Percentiles rank a stretch among this genome's conserved stretches.
Evolutionary conservation across 371 early-diverging fungal species (phyloP).

Genomic region (Zychaea mexicana): DNA sequence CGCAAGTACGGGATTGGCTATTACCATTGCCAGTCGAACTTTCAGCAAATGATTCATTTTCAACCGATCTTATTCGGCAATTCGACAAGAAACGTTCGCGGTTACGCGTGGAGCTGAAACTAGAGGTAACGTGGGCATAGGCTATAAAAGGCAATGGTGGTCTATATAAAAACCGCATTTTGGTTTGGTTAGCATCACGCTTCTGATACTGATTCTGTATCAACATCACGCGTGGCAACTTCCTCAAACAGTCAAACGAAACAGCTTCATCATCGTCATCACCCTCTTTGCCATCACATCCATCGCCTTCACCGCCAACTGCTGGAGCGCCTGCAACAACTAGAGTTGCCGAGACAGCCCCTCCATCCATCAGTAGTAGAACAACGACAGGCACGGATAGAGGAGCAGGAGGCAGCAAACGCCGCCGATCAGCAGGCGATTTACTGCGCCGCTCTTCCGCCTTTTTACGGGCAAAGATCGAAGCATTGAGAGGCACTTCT

Average conservation of each 20-base stretch:
- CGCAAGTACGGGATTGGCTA: conserved; percentile 14
- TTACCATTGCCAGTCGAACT: conserved; percentile 13
- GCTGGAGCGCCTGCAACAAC: not conserved
- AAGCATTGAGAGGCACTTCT: conserved; percentile 24
- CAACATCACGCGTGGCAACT: not conserved
- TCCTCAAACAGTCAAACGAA: not conserved
- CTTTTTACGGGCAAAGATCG: conserved; percentile 42
- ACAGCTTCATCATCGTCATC: not conserved
- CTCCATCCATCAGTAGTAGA: not conserved
- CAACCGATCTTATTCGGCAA: conserved; percentile 38
- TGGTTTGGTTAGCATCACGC: not conserved
- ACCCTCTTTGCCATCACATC: not conserved
- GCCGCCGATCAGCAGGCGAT: conserved; percentile 42
- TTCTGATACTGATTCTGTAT: conserved; percentile 1
- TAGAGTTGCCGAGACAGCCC: not conserved
- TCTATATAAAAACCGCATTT: not conserved
- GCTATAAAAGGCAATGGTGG: conserved; percentile 17
- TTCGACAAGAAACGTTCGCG: conserved; percentile 40
- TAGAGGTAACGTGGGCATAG: conserved; percentile 26
- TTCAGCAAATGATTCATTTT: conserved; percentile 31
- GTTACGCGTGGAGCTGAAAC: conserved; percentile 36
- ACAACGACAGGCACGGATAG: not conserved
- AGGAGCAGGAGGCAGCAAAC: conserved; percentile 5
- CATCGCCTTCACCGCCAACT: not conserved
- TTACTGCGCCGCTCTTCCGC: conserved; percentile 47